Evolutionary conservation across 1,284 basidiomycete genomes (phyloP), one percentile per base, ranked within the genome.

Genomic region (Cutaneotrichosporon curvatum): DNA sequence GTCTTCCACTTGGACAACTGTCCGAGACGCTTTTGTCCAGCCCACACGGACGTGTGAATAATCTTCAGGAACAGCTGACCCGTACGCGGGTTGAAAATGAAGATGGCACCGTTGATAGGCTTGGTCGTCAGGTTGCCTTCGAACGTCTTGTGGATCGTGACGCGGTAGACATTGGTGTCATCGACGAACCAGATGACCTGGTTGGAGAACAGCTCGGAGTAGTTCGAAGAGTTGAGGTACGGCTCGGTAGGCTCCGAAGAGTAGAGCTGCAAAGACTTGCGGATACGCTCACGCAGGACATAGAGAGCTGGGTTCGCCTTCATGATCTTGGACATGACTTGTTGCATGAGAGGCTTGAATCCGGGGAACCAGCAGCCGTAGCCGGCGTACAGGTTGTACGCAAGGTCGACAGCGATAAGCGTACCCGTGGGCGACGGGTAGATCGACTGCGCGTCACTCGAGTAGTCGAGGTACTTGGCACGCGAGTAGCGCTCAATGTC

Each of bases 131-230:
- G 81, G 73, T 98, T 99, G 67, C 92, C 95, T 76, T 98, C 95
- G 71, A 99, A 98, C 7, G 94, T 98, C 77, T 97, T 96, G 78
- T 98, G 95, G 65, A 99, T 98, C 8, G 94, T 98, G 47, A 99
- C 95, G 60, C 95, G 90, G 74, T 99, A 98, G 21, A 98, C 95
- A 62, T 98, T 97, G 37, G 95, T 98, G 69, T 99, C 95, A 67
- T 99, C 95, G 56, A 98, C 92, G 67, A 98, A 97, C 95, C 94
- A 99, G 58, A 98, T 97, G 70, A 98, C 94, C 72, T 97, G 94
- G 74, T 98, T 98, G n/a, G 88, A 92, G 78, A 96, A 96, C 39
- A 96, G 73, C 73, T 96, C 92, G 4, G 91, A 94, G 71, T 96
- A 72, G 73, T 96, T 96, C 78, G 86, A 69, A 45, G 62, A 68